Conservation (phyloP, 2,329 filamentous ascomycete genomes). For the Falciphora oryzae region DNA sequence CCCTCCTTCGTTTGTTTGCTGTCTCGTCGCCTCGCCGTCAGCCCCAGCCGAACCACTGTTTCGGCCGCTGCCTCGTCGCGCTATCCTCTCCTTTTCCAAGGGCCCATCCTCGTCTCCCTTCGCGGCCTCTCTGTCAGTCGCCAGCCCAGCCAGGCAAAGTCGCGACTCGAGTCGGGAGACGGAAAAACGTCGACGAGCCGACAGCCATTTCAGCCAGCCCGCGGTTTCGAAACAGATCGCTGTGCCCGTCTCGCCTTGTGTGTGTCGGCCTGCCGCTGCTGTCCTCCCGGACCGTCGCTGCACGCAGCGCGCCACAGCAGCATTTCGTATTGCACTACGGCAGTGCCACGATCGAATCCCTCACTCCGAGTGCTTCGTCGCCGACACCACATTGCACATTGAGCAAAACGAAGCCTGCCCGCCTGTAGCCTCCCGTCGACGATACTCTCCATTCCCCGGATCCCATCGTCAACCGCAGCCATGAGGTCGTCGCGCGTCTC, state of each 20-base stretch:
- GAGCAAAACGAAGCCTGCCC: neutral
- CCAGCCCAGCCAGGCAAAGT: neutral
- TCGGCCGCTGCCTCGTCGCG: neutral
- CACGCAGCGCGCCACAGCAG: neutral
- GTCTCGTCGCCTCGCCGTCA: neutral
- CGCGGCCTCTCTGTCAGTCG: neutral
- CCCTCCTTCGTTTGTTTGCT: neutral
- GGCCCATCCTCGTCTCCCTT: neutral
- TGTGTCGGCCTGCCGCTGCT: neutral
- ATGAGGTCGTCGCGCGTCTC: slow-evolving; percentile 25
- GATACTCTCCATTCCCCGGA: neutral
- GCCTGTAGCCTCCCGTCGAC: neutral
- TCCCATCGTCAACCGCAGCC: slow-evolving; percentile 11
- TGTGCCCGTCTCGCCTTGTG: neutral
- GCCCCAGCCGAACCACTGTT: neutral
- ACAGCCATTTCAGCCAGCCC: neutral
- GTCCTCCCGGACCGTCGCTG: neutral
- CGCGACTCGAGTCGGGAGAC: neutral
- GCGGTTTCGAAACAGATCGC: neutral
- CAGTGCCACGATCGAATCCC: neutral
- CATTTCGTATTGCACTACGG: neutral
- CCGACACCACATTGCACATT: neutral
- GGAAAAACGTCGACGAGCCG: neutral
- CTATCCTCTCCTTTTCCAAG: neutral
- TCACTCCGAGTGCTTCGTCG: neutral